Percentiles rank a stretch among this genome's conserved stretches.
Evolutionary conservation across 176 grass and related monocot genomes (phyloP).

Genomic region (Dendrocalamus sinicus): DNA sequence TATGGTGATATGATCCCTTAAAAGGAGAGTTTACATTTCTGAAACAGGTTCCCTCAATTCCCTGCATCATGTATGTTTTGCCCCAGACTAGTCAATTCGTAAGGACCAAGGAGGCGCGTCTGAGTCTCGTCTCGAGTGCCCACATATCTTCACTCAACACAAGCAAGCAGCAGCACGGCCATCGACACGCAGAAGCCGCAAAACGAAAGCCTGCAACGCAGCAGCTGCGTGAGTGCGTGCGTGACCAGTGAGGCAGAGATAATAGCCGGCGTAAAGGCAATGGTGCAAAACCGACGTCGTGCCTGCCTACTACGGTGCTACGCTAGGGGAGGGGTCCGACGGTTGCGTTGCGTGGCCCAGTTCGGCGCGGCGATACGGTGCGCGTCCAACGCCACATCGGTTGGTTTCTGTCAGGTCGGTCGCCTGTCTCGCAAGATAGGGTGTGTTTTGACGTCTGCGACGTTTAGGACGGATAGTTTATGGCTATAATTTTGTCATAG

Average conservation of each 20-base stretch:
- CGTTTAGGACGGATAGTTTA: too few species aligned
- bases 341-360: too few species aligned
- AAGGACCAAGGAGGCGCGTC: too few species aligned
- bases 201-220: too few species aligned
- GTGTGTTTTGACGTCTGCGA: too few species aligned
- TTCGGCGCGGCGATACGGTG: too few species aligned
- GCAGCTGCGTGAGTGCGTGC: too few species aligned
- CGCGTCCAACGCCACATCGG: neutral
- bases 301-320: neutral
- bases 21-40: neutral
- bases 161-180: neutral
- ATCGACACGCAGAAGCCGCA: neutral
- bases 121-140: neutral
- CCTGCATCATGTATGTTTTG: neutral
- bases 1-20: neutral
- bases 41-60: neutral
- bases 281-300: neutral
- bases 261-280: too few species aligned
- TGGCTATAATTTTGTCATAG: too few species aligned
- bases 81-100: neutral
- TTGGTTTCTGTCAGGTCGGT: neutral
- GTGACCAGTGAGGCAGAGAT: too few species aligned
- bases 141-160: too few species aligned
- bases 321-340: too few species aligned
- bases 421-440: neutral